Conservation (phyloP, 345 rosid species). For the Salix koriyanagi region DNA sequence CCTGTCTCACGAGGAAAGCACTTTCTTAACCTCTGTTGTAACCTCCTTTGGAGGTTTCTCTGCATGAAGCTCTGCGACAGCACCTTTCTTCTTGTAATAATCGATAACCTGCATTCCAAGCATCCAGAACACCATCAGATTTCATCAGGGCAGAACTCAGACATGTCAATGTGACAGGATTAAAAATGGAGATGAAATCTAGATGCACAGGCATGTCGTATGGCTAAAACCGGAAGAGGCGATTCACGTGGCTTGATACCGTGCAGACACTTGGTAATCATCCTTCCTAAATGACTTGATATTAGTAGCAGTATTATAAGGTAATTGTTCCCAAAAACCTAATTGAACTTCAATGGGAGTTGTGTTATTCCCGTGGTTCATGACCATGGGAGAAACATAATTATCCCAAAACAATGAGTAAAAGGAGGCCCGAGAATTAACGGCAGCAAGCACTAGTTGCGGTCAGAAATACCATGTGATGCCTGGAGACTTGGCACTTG, state of each 20-base stretch:
- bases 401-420: not conserved
- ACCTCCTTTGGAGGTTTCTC: constrained; percentile 81
- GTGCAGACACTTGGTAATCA: not conserved
- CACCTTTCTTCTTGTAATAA: constrained; percentile 68
- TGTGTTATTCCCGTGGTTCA: not conserved
- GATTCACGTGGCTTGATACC: not conserved
- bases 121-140: not conserved
- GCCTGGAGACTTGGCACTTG: not conserved
- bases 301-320: not conserved
- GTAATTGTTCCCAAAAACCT: not conserved
- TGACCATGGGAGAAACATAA: not conserved
- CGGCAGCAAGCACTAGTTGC: not conserved
- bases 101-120: constrained; percentile 60
- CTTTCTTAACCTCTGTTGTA: constrained; percentile 67
- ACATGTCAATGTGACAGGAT: not conserved
- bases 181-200: not conserved
- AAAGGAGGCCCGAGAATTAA: not conserved
- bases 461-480: not conserved
- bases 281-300: not conserved
- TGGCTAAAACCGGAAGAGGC: not conserved
- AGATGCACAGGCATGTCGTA: not conserved
- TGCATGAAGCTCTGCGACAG: constrained; percentile 66
- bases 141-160: too few relatives aligned
- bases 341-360: not conserved
- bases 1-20: constrained; percentile 34